Evolutionary conservation across 345 rosid species (phyloP).

Genomic region (Syzygium grande): DNA sequence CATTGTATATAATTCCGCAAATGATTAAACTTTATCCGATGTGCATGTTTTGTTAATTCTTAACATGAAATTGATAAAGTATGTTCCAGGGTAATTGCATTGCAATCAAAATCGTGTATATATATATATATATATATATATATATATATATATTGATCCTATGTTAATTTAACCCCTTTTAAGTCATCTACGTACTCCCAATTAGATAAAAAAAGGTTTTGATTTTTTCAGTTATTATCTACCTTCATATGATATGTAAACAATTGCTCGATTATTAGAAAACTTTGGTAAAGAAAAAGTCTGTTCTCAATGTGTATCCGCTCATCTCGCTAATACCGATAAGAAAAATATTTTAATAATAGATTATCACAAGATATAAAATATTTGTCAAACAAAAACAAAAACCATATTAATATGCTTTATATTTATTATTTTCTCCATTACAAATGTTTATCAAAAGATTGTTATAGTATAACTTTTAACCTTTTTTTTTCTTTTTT

Average conservation of each 20-base stretch:
- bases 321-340: not conserved
- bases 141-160: not conserved
- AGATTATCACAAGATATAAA: not conserved
- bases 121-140: fast-evolving
- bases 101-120: not conserved
- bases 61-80: not conserved
- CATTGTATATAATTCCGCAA: not conserved
- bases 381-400: not conserved
- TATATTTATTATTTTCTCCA: not conserved
- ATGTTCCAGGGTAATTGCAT: not conserved
- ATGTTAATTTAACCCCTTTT: not conserved
- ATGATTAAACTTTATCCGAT: not conserved
- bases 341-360: not conserved
- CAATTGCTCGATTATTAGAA: not conserved
- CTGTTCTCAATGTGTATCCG: not conserved
- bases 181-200: not conserved
- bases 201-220: not conserved
- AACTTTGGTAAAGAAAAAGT: not conserved
- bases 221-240: not conserved
- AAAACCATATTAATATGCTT: not conserved
- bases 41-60: not conserved
- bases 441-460: not conserved
- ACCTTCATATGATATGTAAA: not conserved
- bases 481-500: not conserved
- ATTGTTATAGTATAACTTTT: not conserved